These are phyloP conservation scores for Torulaspora globosa DNA, from an alignment of 1,139 yeast genomes.

Conservation along the genomic window DNA sequence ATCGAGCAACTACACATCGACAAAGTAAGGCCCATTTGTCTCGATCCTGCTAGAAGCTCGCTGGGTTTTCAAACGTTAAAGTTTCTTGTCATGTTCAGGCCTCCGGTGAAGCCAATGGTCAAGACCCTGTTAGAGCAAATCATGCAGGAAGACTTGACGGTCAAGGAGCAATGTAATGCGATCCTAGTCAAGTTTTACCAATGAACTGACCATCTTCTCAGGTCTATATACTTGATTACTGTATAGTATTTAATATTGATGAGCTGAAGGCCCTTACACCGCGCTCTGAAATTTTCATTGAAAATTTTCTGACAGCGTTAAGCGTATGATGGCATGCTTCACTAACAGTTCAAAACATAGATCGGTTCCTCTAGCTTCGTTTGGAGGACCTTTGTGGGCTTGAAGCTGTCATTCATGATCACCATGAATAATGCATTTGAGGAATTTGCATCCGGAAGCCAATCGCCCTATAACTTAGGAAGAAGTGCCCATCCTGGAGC, in stretches of 20 bases:
- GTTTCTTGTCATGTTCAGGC: slow-evolving; percentile 82
- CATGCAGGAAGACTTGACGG: slow-evolving; percentile 49
- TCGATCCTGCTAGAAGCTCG: slow-evolving; percentile 77
- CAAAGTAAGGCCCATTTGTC: slow-evolving; percentile 68
- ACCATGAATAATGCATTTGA: slow-evolving; percentile 17
- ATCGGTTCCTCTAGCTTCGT: neutral
- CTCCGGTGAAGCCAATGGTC: slow-evolving; percentile 71
- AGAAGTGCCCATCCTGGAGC: slow-evolving; percentile 40
- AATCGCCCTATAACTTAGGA: slow-evolving; percentile 13
- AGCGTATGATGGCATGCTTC: neutral
- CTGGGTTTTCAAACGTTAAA: slow-evolving; percentile 79
- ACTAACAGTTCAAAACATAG: neutral
- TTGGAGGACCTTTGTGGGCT: neutral
- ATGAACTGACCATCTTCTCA: neutral
- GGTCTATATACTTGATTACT: slow-evolving; percentile 1
- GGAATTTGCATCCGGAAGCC: slow-evolving; percentile 17
- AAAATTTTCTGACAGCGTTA: slow-evolving; percentile 9
- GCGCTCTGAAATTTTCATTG: slow-evolving; percentile 4
- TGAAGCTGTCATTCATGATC: slow-evolving; percentile 4
- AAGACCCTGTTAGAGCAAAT: slow-evolving; percentile 60
- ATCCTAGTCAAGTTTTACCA: slow-evolving; percentile 47
- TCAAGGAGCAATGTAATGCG: slow-evolving; percentile 52
- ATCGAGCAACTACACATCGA: slow-evolving; percentile 57
- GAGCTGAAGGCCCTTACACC: slow-evolving; percentile 12
- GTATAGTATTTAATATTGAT: neutral